These are phyloP conservation scores for Knoxia roxburghii DNA, from an alignment of 257 asterid species.

Conservation along the genomic window DNA sequence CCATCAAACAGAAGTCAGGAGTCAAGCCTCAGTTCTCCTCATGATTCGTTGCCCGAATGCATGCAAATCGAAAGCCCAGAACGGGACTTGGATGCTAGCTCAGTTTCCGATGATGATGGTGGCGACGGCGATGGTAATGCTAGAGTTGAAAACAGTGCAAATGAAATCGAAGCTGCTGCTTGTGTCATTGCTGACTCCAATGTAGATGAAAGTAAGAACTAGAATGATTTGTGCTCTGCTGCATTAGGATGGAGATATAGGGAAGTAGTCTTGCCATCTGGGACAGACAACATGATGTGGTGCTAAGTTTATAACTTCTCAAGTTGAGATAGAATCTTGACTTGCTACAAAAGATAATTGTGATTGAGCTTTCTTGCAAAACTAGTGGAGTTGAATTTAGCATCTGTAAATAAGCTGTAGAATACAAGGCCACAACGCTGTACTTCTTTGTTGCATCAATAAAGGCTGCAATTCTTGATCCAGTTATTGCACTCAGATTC, in stretches of 20 bases:
- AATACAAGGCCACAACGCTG: no score
- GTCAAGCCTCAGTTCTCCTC: slow-evolving; percentile 35
- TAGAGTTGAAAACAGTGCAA: slow-evolving; percentile 22
- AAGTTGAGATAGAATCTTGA: no score
- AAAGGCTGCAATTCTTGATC: background rate
- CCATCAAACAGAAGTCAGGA: slow-evolving; percentile 59
- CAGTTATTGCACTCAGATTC: background rate
- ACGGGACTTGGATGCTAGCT: slow-evolving; percentile 50
- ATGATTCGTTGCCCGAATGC: slow-evolving; percentile 48
- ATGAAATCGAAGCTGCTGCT: slow-evolving; percentile 9
- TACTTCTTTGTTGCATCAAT: no score
- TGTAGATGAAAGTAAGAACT: slow-evolving; percentile 1
- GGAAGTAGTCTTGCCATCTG: no score
- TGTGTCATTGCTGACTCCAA: background rate
- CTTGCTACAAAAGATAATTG: no score
- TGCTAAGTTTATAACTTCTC: no score
- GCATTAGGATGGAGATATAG: background rate
- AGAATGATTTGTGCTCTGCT: background rate
- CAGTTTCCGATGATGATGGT: slow-evolving; percentile 44
- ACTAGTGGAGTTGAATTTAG: no score
- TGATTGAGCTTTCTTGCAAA: no score
- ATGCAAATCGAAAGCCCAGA: slow-evolving; percentile 64
- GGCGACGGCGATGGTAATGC: slow-evolving; percentile 30
- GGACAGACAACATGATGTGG: no score
- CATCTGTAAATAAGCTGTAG: no score